phyloP scores from a whole-genome alignment of 768 basidiomycete genomes.

The Lentinula boryana region DNA sequence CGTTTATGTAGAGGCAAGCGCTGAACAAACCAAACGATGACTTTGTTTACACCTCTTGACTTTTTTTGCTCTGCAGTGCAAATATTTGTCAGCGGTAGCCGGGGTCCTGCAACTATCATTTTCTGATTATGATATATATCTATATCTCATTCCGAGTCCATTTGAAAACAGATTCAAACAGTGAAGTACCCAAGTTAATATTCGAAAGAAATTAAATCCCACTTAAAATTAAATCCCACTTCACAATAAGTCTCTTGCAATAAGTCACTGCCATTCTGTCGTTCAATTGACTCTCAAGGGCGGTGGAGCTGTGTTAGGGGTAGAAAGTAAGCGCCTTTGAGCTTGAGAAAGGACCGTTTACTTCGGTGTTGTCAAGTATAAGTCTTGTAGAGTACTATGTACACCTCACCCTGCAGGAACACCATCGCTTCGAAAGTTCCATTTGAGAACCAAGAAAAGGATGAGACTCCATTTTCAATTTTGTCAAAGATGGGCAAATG shows the following conservation, averaged over 20 bases:
- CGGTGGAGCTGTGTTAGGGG: not conserved
- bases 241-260: too few species aligned
- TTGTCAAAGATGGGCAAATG: not conserved
- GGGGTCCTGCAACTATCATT: not conserved
- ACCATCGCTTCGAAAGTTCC: not conserved
- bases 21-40: not conserved
- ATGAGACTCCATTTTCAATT: not conserved
- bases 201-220: too few species aligned
- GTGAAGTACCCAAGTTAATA: not conserved
- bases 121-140: not conserved
- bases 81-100: not conserved
- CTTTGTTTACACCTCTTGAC: not conserved
- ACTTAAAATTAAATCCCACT: too few species aligned
- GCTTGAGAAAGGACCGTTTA: not conserved
- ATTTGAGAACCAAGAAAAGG: not conserved
- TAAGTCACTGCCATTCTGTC: too few species aligned
- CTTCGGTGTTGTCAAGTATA: not conserved
- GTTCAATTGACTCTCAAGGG: not conserved
- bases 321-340: not conserved
- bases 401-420: too few species aligned
- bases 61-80: not conserved
- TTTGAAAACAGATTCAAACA: not conserved
- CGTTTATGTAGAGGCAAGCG: not conserved
- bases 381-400: too few species aligned
- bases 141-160: not conserved